These are phyloP conservation scores for Pseudogymnoascus pannorum DNA, from an alignment of 2,329 filamentous ascomycete species.

Conservation along the genomic window DNA sequence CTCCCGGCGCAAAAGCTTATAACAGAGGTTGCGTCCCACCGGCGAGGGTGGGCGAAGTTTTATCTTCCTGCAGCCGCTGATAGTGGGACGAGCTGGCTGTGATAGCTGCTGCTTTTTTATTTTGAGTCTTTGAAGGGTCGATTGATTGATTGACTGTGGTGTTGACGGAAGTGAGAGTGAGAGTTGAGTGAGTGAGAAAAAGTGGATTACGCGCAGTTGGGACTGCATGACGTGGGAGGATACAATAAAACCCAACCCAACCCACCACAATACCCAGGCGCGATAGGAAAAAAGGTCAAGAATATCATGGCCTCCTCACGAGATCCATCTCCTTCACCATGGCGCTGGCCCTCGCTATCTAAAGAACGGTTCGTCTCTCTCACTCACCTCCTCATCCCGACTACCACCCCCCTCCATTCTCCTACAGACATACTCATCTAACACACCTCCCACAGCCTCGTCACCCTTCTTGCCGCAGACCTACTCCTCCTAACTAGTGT, in stretches of 20 bases:
- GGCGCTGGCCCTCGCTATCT: neutral
- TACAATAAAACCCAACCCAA: too few relatives aligned
- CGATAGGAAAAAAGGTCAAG: neutral
- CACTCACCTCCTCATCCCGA: neutral
- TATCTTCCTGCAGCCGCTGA: too few relatives aligned
- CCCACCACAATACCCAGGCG: neutral
- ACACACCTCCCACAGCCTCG: neutral
- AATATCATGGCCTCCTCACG: neutral
- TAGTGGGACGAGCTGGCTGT: too few relatives aligned
- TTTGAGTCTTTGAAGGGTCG: too few relatives aligned
- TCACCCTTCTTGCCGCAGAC: slow-evolving; percentile 23
- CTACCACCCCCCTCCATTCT: neutral
- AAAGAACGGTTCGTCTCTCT: neutral
- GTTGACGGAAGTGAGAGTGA: neutral
- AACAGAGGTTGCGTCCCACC: neutral
- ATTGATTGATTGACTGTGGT: too few relatives aligned
- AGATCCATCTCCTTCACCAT: neutral
- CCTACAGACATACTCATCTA: neutral
- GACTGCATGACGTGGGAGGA: neutral
- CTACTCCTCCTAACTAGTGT: slow-evolving; percentile 25
- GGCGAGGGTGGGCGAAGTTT: neutral
- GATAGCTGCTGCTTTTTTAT: too few relatives aligned
- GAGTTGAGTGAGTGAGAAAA: too few relatives aligned
- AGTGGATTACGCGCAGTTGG: too few relatives aligned
- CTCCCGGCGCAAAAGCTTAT: neutral